Evolutionary conservation across 140 eudicot species (phyloP), one percentile per base, ranked within the genome.

Genomic region (Ambrosia hybrid): DNA sequence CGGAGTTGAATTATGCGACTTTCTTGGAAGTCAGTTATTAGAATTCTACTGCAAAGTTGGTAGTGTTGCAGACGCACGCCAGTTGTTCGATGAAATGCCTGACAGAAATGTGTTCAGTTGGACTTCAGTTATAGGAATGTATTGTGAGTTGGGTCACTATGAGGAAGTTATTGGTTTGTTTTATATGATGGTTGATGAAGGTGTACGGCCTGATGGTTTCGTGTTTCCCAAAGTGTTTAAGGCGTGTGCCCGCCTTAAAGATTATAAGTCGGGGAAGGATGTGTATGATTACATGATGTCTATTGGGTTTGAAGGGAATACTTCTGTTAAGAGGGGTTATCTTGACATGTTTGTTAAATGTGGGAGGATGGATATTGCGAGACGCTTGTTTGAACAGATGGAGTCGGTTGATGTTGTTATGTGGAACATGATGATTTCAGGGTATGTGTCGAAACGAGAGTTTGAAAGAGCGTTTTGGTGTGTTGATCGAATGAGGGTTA

Each of bases 341-440:
- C 59, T 84, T 6, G 83, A 84, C 49, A 84, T 84, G 85, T 82
- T 82, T 16, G 57, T 78, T 7, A 82, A 82, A 64, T 82, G 83
- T 56, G 86, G 86, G 36, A 82, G 83, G 63, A 73, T 82, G 63
- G 83, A 82, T 78, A 69, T 78, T 4, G 78, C 83, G 2, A 73
- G 83, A 69, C 38, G 83, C 26, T 4, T 82, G 71, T 78, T 81
- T 53, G 73, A 81, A 15, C 30, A 59, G 68, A 76, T 78, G 86
- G 39, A 21, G 57, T 56, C 72, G 1, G 67, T 52, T 71, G 88
- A 80, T 69, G 71, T 84, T 58, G 62, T 73, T 8, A 77, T 80
- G 85, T 84, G 88, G 83, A 84, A 84, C 73, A 80, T 84, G 80
- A 74, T 84, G 80, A 78, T 84, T 77, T 77, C 80, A 2, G 85